These are phyloP conservation scores for Lactarius psammicola DNA, from an alignment of 768 basidiomycete species.

Conservation along the genomic window DNA sequence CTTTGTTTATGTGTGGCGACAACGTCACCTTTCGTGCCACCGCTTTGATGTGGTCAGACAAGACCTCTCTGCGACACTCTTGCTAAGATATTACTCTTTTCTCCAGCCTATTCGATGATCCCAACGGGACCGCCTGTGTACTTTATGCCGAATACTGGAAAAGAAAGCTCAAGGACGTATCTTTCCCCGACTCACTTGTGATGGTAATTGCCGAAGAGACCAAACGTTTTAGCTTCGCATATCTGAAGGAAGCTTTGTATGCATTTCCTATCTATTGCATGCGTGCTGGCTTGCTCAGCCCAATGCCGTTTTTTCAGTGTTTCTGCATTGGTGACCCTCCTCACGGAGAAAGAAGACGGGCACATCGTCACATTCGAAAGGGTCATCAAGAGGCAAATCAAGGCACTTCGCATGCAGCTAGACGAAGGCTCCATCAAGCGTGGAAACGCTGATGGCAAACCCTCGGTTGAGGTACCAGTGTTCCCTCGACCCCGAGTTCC, in stretches of 20 bases:
- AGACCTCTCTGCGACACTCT: neutral
- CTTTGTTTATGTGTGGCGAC: too few species aligned
- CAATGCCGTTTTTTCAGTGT: constrained; percentile 45
- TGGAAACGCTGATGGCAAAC: neutral
- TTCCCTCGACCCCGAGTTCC: neutral
- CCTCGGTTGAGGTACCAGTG: too few species aligned
- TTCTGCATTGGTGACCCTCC: constrained; percentile 59
- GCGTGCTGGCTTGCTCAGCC: neutral
- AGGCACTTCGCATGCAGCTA: constrained; percentile 61
- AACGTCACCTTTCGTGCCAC: too few species aligned
- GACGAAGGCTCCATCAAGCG: constrained; percentile 41
- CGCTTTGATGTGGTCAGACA: neutral
- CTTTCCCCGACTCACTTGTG: constrained; percentile 65
- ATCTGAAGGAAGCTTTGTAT: constrained; percentile 87
- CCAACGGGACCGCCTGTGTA: constrained; percentile 57
- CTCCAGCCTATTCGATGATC: constrained; percentile 69
- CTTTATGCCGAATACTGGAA: constrained; percentile 82
- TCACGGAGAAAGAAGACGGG: constrained; percentile 50
- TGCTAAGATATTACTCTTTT: neutral
- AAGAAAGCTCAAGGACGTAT: constrained; percentile 61
- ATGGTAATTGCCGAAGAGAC: constrained; percentile 59
- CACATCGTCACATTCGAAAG: constrained; percentile 50
- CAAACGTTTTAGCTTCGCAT: constrained; percentile 76
- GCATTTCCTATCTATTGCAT: constrained; percentile 33
- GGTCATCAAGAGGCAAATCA: constrained; percentile 58